These are phyloP conservation scores for Ophiostoma himal-ulmi DNA, from an alignment of 2,329 filamentous ascomycete species.

Conservation along the genomic window DNA sequence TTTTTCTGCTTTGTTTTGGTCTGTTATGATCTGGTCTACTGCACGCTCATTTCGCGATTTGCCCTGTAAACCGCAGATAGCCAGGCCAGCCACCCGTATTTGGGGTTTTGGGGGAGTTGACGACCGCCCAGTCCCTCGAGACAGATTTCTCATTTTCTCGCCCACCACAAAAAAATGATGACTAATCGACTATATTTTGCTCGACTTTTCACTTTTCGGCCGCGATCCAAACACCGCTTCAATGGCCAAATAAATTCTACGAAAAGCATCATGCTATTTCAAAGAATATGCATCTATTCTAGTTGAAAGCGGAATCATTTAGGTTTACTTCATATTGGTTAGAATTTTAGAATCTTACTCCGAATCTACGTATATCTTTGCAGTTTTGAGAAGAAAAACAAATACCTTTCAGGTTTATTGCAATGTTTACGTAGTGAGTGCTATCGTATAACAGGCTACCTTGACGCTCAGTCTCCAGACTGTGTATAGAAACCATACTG, in stretches of 20 bases:
- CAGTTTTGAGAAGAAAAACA: neutral
- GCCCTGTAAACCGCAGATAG: slow-evolving; percentile 9
- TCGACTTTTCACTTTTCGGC: neutral
- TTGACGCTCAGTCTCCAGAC: neutral
- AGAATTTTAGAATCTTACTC: neutral
- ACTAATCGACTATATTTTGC: slow-evolving; percentile 1
- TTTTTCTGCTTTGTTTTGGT: neutral
- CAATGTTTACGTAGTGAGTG: neutral
- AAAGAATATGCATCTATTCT: too few species aligned
- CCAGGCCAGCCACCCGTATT: neutral
- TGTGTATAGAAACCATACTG: slow-evolving; percentile 2
- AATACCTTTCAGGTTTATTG: neutral
- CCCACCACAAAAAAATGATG: neutral
- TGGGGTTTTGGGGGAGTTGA: slow-evolving; percentile 10
- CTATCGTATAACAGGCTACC: neutral
- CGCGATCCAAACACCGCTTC: neutral
- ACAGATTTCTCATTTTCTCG: neutral
- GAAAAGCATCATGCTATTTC: neutral
- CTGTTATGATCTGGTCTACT: neutral
- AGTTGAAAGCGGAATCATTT: neutral
- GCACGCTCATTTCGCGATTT: slow-evolving; percentile 10
- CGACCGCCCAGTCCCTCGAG: slow-evolving; percentile 10
- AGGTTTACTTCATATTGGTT: neutral
- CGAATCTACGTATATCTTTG: neutral
- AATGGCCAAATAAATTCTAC: neutral